Evolutionary conservation across 805 yeast genomes (phyloP).

Genomic region (Clavispora carvajalis): DNA sequence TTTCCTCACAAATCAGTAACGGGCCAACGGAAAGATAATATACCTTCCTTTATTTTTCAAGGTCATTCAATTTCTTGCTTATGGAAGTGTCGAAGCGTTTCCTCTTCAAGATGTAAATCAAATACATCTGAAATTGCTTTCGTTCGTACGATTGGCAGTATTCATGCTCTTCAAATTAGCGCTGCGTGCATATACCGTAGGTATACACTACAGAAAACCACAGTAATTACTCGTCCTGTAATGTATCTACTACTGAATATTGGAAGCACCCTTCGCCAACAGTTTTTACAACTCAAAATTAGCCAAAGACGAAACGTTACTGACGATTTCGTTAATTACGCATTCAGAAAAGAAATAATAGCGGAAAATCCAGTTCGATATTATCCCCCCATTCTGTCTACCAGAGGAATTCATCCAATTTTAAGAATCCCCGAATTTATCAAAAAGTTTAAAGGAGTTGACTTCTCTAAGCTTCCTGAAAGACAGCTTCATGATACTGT

Average conservation of each 20-base stretch:
- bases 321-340: conserved; percentile 6
- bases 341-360: conserved; percentile 9
- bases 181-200: no score
- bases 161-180: no score
- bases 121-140: no score
- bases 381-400: conserved; percentile 10
- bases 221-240: not conserved
- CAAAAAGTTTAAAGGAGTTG: conserved; percentile 17
- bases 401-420: conserved; percentile 1
- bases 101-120: no score
- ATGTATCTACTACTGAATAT: not conserved
- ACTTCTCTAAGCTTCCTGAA: conserved; percentile 13
- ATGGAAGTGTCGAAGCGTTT: no score
- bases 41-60: no score
- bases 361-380: conserved; percentile 6
- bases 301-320: not conserved
- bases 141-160: no score
- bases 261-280: not conserved
- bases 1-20: no score
- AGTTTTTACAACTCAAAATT: not conserved
- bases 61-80: no score
- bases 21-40: no score
- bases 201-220: not conserved
- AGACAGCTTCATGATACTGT: conserved; percentile 3
- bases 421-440: conserved; percentile 39